Evolutionary conservation across 1,284 basidiomycete genomes (phyloP), one percentile per base, ranked within the genome.

Genomic region (Rhodotorula sp.): DNA sequence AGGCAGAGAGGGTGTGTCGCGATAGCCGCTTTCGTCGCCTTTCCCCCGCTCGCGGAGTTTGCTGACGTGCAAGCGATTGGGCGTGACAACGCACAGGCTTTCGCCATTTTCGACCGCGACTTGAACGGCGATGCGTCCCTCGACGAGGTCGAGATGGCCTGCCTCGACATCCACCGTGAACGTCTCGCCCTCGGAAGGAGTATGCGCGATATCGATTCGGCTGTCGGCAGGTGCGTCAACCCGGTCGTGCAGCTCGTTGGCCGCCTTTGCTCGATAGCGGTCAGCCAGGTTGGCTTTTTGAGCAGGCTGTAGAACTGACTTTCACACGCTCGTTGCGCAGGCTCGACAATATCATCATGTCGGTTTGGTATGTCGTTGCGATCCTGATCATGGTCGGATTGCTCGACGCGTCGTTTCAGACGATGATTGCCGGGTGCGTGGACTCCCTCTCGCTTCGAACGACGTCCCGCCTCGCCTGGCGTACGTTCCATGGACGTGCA

Each of bases 191-290:
- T 96, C 64, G 89, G 91, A 73, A 88, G 89, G 76, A 91, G 89
- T 19, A 92, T 97, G 91, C 86, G 88, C 51, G 92, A 95, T 79
- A 83, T 95, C 63, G 93, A 96, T 80, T 91, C 90, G 68, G 93
- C 92, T 9, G 91, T 94, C 39, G 88, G 89, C 32, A 84, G 90
- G 58, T 71, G 30, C 24, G 70, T 60, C 30, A 0, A 2, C 27
- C 13, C 19, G 11, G 10, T 22, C 13, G 9, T 34, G 52, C 17
- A 10, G 48, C 32, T 36, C 29, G 8, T 9, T n/a, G n/a, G n/a
- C 30, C 32, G 29, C 46, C 22, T 57, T n/a, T n/a, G n/a, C n/a
- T n/a, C n/a, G n/a, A n/a, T n/a, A n/a, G n/a, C n/a, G n/a, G n/a
- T n/a, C n/a, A n/a, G n/a, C n/a, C n/a, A n/a, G n/a, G n/a, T n/a